Conservation (phyloP, 768 basidiomycete species). For the Phylloporus sp. region DNA sequence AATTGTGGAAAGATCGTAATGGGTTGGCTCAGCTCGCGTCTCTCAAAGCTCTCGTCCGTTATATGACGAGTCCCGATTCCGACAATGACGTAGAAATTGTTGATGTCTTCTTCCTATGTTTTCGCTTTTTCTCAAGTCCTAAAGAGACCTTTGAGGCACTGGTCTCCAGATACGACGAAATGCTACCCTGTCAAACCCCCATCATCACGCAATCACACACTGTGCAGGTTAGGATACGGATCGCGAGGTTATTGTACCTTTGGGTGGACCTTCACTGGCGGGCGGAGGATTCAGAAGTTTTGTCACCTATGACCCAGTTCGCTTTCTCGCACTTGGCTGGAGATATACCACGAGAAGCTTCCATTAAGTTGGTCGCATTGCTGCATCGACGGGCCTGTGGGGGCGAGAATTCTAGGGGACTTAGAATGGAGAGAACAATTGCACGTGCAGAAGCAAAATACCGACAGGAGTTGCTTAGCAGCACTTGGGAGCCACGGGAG, state of each 20-base stretch:
- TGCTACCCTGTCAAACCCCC: slow-evolving; percentile 13
- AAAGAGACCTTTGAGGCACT: slow-evolving; percentile 41
- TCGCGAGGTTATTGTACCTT: slow-evolving; percentile 56
- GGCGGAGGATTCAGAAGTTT: slow-evolving; percentile 40
- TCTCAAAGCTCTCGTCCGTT: slow-evolving; percentile 40
- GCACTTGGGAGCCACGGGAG: slow-evolving; percentile 26
- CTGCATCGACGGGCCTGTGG: slow-evolving; percentile 26
- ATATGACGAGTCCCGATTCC: slow-evolving; percentile 42
- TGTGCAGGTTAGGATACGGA: slow-evolving; percentile 50
- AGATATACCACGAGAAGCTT: slow-evolving; percentile 29
- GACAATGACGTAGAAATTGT: slow-evolving; percentile 41
- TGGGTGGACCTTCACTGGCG: slow-evolving; percentile 76
- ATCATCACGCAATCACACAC: slow-evolving; percentile 40
- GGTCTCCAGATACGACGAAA: slow-evolving; percentile 48
- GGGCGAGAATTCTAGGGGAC: slow-evolving; percentile 23
- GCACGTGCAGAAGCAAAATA: slow-evolving; percentile 19
- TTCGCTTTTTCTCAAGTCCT: slow-evolving; percentile 63
- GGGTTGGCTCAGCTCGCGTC: slow-evolving; percentile 34
- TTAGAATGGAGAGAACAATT: slow-evolving; percentile 25
- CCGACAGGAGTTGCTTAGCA: slow-evolving; percentile 15
- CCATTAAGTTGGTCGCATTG: slow-evolving; percentile 26
- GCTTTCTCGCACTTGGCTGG: slow-evolving; percentile 27
- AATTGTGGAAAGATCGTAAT: slow-evolving; percentile 26
- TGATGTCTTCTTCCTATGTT: slow-evolving; percentile 63
- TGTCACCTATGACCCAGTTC: slow-evolving; percentile 30